These are phyloP conservation scores for Coprinopsis strossmayeri DNA, from an alignment of 768 basidiomycete species.

Conservation along the genomic window DNA sequence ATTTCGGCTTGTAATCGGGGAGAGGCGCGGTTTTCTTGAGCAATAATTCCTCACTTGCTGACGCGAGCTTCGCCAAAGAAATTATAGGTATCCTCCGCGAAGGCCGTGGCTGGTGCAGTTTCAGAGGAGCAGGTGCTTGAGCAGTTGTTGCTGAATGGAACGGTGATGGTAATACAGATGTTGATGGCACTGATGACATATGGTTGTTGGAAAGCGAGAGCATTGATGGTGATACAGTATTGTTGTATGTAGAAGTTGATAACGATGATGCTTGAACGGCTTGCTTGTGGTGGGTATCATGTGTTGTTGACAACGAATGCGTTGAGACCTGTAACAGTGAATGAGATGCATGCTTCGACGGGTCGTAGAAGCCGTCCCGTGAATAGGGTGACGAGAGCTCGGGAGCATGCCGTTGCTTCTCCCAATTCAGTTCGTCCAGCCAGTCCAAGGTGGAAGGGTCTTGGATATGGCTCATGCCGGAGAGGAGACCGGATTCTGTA, in stretches of 20 bases:
- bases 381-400: conserved; percentile 1
- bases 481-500: background rate
- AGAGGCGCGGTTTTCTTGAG: background rate
- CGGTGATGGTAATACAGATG: conserved; percentile 11
- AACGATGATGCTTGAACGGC: background rate
- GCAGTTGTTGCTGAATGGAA: conserved; percentile 17
- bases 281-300: conserved; percentile 9
- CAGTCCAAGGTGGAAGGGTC: background rate
- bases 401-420: conserved; percentile 6
- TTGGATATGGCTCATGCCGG: background rate
- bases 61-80: conserved; percentile 34
- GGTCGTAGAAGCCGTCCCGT: no score
- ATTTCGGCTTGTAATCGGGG: background rate
- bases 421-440: conserved; percentile 9
- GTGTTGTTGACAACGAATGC: conserved; percentile 1
- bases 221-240: conserved; percentile 13
- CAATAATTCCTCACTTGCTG: conserved; percentile 25
- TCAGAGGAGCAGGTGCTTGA: conserved; percentile 22
- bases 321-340: no score
- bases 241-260: conserved; percentile 2
- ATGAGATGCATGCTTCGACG: no score
- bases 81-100: conserved; percentile 39
- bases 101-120: conserved; percentile 41
- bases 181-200: background rate
- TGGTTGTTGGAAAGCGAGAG: conserved; percentile 14